phyloP scores from a whole-genome alignment of 202 grass and related monocot genomes.

The Saccharum hybrid region DNA sequence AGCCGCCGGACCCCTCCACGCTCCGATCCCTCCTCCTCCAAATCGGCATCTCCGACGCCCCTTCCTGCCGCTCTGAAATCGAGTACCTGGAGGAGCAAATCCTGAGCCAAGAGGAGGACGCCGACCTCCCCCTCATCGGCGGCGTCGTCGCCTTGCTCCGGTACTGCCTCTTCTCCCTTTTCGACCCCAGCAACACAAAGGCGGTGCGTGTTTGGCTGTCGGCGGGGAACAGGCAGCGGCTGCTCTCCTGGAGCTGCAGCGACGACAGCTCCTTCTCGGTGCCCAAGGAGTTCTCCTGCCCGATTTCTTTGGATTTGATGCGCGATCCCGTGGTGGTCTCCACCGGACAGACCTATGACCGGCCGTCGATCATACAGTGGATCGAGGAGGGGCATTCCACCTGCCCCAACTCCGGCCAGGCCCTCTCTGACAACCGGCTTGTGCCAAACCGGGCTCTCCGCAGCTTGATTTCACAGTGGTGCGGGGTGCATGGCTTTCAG shows the following conservation, averaged over 20 bases:
- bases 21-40: constrained; percentile 51
- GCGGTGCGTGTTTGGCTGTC: constrained; percentile 44
- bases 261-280: constrained; percentile 74
- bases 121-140: constrained; percentile 68
- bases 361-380: constrained; percentile 90
- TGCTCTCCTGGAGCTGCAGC: constrained; percentile 65
- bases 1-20: constrained; percentile 46
- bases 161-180: constrained; percentile 79
- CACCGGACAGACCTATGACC: constrained; percentile 92
- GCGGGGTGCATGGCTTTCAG: constrained; percentile 64
- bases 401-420: constrained; percentile 86
- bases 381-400: constrained; percentile 88
- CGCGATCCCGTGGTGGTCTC: constrained; percentile 76
- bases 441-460: constrained; percentile 68
- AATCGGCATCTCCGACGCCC: constrained; percentile 62
- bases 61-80: constrained; percentile 65
- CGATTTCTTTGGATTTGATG: constrained; percentile 94
- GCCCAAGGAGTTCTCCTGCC: constrained; percentile 95
- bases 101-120: constrained; percentile 76
- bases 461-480: constrained; percentile 93
- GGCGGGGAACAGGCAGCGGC: constrained; percentile 49
- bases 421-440: constrained; percentile 59
- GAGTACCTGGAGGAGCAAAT: constrained; percentile 93
- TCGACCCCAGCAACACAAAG: constrained; percentile 52
- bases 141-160: constrained; percentile 71